Evolutionary conservation across 805 yeast species (phyloP).

Genomic region (Zygoascus flipseniorum): DNA sequence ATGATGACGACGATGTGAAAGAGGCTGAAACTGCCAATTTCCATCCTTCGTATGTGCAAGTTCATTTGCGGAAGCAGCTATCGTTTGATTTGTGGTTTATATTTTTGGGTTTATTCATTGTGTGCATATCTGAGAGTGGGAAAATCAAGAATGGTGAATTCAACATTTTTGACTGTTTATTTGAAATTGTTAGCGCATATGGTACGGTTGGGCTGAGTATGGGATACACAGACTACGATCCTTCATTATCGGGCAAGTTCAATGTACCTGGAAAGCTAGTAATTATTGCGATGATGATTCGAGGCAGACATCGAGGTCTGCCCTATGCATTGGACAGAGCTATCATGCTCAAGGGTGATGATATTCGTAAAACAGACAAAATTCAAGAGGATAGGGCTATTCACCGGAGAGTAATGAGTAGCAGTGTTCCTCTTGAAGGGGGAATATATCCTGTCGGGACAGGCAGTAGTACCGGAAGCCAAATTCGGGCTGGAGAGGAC

Average conservation of each 20-base stretch:
- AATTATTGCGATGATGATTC: conserved; percentile 78
- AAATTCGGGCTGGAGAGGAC: not conserved
- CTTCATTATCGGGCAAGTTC: conserved; percentile 71
- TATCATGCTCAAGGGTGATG: conserved; percentile 70
- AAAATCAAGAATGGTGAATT: conserved; percentile 47
- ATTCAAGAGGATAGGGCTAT: conserved; percentile 12
- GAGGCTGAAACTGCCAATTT: conserved; percentile 31
- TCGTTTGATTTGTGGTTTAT: conserved; percentile 94
- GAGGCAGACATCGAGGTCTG: conserved; percentile 95
- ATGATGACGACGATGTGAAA: conserved; percentile 24
- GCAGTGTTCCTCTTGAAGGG: conserved; percentile 1
- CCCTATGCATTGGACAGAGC: conserved; percentile 94
- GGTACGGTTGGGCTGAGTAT: conserved; percentile 92
- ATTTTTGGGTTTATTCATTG: conserved; percentile 73
- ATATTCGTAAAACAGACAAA: conserved; percentile 22
- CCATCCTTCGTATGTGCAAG: conserved; percentile 60
- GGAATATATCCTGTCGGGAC: not conserved
- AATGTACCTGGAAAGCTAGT: conserved; percentile 69
- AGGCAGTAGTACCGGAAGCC: not conserved
- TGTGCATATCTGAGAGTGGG: conserved; percentile 77
- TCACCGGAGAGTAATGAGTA: conserved; percentile 9
- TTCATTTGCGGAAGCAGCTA: conserved; percentile 84
- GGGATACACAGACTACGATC: conserved; percentile 61
- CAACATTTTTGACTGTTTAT: conserved; percentile 62
- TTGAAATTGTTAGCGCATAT: conserved; percentile 89